Percentiles rank a stretch among this genome's conserved stretches.
These are phyloP conservation scores for Populus trichocarpa DNA, from an alignment of 441 rosid genomes.

Conservation along the genomic window DNA sequence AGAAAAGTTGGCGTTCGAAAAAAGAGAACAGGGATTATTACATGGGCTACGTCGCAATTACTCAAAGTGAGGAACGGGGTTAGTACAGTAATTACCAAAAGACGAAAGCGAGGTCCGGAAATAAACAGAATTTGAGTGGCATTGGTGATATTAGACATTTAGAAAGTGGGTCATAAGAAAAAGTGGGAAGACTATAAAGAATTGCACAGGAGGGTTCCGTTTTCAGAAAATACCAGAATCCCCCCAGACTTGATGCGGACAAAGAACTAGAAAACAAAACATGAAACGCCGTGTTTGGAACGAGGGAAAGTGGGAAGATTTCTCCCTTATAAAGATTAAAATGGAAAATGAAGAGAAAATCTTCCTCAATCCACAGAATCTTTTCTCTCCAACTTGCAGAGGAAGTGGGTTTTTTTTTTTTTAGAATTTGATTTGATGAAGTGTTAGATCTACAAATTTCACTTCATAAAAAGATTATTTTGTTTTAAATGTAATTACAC, in stretches of 20 bases:
- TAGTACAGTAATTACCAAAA: neutral
- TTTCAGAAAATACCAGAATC: neutral
- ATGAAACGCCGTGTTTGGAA: neutral
- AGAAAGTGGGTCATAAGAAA: neutral
- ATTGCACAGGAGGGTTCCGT: neutral
- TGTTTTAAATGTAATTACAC: neutral
- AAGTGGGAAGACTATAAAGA: neutral
- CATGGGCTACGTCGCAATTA: neutral
- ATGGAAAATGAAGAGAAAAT: neutral
- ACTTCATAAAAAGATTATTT: neutral
- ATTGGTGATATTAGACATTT: neutral
- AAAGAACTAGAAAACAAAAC: neutral
- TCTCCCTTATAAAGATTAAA: neutral
- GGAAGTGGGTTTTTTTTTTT: too few relatives aligned
- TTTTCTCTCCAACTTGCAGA: too few relatives aligned
- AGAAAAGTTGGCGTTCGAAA: neutral
- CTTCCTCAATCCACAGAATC: neutral
- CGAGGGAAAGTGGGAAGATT: neutral
- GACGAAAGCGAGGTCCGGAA: neutral
- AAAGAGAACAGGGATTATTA: neutral
- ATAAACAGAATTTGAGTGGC: neutral
- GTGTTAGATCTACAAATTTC: neutral
- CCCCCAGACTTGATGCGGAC: neutral
- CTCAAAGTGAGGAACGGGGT: neutral
- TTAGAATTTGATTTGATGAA: too few relatives aligned